These are phyloP conservation scores for Ceratobasidium sp. DNA, from an alignment of 1,284 basidiomycete species.

Conservation along the genomic window DNA sequence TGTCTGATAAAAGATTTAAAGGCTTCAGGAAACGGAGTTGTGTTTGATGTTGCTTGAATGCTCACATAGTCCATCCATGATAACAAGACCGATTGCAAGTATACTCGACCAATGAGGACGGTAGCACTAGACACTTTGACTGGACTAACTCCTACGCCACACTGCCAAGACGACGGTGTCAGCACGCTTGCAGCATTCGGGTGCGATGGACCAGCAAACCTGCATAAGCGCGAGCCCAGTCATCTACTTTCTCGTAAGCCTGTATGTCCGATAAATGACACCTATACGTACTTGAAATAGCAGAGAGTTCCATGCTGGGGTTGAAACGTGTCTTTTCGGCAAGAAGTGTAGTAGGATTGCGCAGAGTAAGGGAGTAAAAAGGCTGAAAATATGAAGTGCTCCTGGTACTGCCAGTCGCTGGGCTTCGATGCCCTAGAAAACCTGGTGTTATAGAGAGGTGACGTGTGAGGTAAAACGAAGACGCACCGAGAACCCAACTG, in stretches of 20 bases:
- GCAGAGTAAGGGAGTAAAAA: constrained; percentile 28
- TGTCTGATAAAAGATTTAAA: not conserved
- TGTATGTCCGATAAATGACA: not conserved
- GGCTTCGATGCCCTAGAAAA: constrained; percentile 28
- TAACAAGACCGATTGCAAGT: constrained; percentile 23
- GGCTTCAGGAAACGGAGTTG: not conserved
- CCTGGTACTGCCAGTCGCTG: constrained; percentile 29
- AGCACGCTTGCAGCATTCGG: not conserved
- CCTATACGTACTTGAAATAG: constrained; percentile 13
- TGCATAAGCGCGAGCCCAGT: constrained; percentile 10
- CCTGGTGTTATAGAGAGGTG: not conserved
- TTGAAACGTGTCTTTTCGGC: constrained; percentile 15
- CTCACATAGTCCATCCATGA: constrained; percentile 29
- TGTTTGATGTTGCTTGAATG: not conserved
- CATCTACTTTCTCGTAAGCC: not conserved
- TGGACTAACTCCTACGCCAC: constrained; percentile 8
- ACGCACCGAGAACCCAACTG: constrained; percentile 24
- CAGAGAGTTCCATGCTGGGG: constrained; percentile 13
- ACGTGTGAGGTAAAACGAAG: not conserved
- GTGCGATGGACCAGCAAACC: not conserved
- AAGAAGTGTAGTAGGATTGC: constrained; percentile 17
- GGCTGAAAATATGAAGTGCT: constrained; percentile 31
- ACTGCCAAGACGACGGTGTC: not conserved
- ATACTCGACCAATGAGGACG: constrained; percentile 16
- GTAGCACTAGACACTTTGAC: constrained; percentile 5